Conservation (phyloP, 768 basidiomycete species). For the Asterophora parasitica region DNA sequence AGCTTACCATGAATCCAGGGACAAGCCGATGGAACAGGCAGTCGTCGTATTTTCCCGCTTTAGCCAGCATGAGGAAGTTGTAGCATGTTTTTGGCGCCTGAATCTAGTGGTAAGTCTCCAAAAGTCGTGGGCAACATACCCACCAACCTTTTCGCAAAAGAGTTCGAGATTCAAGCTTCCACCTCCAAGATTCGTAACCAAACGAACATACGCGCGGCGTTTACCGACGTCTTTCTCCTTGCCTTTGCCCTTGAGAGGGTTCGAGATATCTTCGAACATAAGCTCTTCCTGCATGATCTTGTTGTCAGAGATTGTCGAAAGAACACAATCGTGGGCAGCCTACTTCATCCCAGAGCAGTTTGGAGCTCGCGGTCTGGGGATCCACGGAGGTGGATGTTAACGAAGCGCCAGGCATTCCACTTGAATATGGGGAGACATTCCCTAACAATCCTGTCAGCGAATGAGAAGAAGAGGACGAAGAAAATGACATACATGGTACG, state of each 20-base stretch:
- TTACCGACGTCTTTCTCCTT: slow-evolving; percentile 94
- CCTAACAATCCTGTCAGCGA: slow-evolving; percentile 36
- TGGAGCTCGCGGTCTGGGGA: slow-evolving; percentile 61
- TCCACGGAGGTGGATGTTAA: slow-evolving; percentile 91
- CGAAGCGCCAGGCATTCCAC: slow-evolving; percentile 85
- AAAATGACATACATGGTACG: slow-evolving; percentile 55
- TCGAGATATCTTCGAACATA: slow-evolving; percentile 94
- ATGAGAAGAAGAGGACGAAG: background rate
- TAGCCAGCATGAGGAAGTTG: slow-evolving; percentile 94
- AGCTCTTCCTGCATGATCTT: slow-evolving; percentile 74
- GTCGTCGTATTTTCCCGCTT: slow-evolving; percentile 85
- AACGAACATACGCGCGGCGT: slow-evolving; percentile 91
- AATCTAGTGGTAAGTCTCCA: background rate
- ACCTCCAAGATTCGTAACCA: slow-evolving; percentile 87
- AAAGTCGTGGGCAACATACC: background rate
- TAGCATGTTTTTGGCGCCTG: slow-evolving; percentile 98
- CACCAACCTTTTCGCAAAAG: slow-evolving; percentile 77
- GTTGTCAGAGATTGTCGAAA: background rate
- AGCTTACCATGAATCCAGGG: slow-evolving; percentile 87
- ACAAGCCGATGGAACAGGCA: slow-evolving; percentile 90
- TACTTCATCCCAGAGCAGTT: slow-evolving; percentile 93
- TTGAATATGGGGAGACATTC: slow-evolving; percentile 91
- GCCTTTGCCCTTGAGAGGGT: slow-evolving; percentile 74
- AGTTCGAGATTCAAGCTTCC: slow-evolving; percentile 81
- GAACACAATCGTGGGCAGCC: slow-evolving; percentile 10